phyloP scores from a whole-genome alignment of 164 flowering plant genomes.

The Magnolia sinica region DNA sequence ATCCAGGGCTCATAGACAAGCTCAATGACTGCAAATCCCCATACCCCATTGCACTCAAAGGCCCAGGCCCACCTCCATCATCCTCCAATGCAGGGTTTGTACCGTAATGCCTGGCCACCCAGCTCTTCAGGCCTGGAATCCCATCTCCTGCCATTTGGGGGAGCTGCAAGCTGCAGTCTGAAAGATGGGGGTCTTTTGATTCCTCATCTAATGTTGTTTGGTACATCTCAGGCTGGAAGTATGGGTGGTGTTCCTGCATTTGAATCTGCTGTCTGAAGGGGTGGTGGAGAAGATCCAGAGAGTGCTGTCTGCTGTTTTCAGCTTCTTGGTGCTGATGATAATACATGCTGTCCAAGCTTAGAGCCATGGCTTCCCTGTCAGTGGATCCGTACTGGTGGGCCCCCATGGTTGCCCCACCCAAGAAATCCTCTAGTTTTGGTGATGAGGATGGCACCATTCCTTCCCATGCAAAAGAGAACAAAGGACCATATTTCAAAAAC shows the following conservation, averaged over 20 bases:
- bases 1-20: slow-evolving; percentile 87
- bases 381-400: slow-evolving; percentile 35
- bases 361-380: slow-evolving; percentile 54
- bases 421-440: slow-evolving; percentile 80
- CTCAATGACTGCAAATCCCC: slow-evolving; percentile 72
- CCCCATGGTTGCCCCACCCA: slow-evolving; percentile 64
- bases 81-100: slow-evolving; percentile 21
- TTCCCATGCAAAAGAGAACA: slow-evolving; percentile 16
- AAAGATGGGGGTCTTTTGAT: slow-evolving; percentile 28
- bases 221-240: slow-evolving; percentile 32
- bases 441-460: slow-evolving; percentile 58
- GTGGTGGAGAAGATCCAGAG: slow-evolving; percentile 33
- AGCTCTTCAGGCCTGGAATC: slow-evolving; percentile 34
- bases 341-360: slow-evolving; percentile 73
- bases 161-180: slow-evolving; percentile 29
- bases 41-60: slow-evolving; percentile 35
- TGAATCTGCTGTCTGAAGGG: slow-evolving; percentile 31
- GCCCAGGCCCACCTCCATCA: slow-evolving; percentile 30
- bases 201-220: slow-evolving; percentile 31
- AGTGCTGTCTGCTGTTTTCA: slow-evolving; percentile 33
- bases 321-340: slow-evolving; percentile 43
- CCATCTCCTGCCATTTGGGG: slow-evolving; percentile 34
- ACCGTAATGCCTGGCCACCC: slow-evolving; percentile 38
- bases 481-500: not conserved
- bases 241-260: slow-evolving; percentile 25